Conservation (phyloP, 176 grass and related monocot genomes). For the Eragrostis curvula region DNA sequence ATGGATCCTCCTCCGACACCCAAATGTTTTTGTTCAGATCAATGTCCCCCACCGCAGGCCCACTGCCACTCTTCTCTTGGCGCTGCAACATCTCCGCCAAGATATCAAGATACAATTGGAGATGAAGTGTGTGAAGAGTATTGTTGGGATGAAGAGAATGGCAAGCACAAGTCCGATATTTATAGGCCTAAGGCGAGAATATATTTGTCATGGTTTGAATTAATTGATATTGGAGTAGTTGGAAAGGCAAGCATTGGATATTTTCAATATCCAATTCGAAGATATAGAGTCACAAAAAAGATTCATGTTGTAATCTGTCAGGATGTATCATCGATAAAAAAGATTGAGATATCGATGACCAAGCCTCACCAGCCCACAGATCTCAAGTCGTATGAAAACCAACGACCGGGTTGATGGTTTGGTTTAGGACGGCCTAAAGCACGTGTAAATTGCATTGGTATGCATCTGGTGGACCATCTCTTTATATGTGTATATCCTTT, state of each 20-base stretch:
- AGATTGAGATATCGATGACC: not conserved
- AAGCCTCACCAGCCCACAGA: not conserved
- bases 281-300: not conserved
- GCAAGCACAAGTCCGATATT: not conserved
- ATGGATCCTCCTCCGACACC: not conserved
- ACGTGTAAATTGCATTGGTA: not conserved
- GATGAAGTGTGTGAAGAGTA: not conserved
- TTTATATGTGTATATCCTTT: not conserved
- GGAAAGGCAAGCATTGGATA: not conserved
- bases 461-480: not conserved
- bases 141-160: not conserved
- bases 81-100: not conserved
- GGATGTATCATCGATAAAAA: not conserved
- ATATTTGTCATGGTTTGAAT: not conserved
- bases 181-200: not conserved
- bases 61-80: not conserved
- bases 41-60: accelerated
- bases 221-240: not conserved
- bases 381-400: not conserved
- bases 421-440: not conserved
- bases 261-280: not conserved
- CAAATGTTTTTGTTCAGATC: not conserved
- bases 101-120: slow-evolving; percentile 1
- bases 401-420: too few species aligned
- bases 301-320: not conserved